A percentile compares a stretch with the other conserved stretches of the same genome.
These are phyloP conservation scores for Leccinum pachyderme DNA, from an alignment of 1,284 basidiomycete species.

Conservation along the genomic window DNA sequence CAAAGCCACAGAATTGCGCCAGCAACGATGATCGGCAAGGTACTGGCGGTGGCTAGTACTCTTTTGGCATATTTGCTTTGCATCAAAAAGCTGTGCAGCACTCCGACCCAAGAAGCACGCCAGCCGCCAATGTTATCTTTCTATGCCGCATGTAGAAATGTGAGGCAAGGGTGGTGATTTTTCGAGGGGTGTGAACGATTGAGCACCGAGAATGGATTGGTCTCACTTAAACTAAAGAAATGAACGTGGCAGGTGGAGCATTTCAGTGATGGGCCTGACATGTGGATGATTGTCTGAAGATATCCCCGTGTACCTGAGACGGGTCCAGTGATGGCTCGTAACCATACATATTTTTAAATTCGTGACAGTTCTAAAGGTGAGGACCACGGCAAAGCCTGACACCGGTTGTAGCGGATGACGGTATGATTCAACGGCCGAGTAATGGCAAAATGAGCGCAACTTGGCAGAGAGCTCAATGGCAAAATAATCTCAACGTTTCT, in stretches of 20 bases:
- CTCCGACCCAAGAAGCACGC: neutral
- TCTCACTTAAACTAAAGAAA: neutral
- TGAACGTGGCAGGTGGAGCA: neutral
- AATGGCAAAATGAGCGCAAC: constrained; percentile 32
- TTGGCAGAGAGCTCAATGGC: constrained; percentile 22
- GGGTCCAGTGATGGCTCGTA: neutral
- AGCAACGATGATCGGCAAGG: neutral
- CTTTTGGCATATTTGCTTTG: neutral
- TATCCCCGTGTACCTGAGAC: neutral
- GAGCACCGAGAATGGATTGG: neutral
- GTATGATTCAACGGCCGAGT: neutral
- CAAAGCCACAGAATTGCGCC: neutral
- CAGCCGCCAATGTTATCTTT: neutral
- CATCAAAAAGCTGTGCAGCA: neutral
- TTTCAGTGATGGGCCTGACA: neutral
- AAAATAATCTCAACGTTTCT: constrained; percentile 23
- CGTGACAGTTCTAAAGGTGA: neutral
- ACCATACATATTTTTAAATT: neutral
- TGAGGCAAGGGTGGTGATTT: neutral
- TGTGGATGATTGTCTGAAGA: neutral
- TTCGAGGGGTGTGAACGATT: neutral
- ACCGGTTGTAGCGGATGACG: neutral
- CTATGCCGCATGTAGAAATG: neutral
- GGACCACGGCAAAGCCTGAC: neutral
- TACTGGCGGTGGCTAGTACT: too few relatives aligned